Percentiles rank a stretch among this genome's conserved stretches.
phyloP scores from a whole-genome alignment of 805 yeast species.

The Candida pseudofarinosa region DNA sequence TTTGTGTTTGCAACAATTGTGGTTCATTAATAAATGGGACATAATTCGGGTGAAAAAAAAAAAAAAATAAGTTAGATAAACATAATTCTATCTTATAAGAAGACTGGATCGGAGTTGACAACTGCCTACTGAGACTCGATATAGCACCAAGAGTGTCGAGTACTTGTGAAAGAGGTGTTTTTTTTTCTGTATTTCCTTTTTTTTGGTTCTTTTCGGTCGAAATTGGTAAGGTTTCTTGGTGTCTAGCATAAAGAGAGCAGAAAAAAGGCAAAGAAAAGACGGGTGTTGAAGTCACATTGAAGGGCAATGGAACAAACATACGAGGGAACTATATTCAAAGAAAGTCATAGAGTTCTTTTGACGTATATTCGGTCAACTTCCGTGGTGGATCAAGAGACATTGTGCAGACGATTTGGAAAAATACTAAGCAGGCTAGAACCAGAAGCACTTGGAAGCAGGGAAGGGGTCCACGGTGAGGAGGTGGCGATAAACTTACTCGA shows the following conservation, averaged over 20 bases:
- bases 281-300: neutral
- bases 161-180: too few species aligned
- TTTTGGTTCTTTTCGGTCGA: too few species aligned
- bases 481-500: constrained; percentile 8
- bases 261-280: too few species aligned
- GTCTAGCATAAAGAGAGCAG: too few species aligned
- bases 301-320: neutral
- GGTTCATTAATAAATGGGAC: too few species aligned
- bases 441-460: neutral
- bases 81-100: too few species aligned
- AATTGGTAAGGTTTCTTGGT: too few species aligned
- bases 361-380: constrained; percentile 28
- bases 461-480: neutral
- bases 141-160: too few species aligned
- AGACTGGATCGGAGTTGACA: too few species aligned
- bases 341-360: constrained; percentile 18
- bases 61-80: neutral
- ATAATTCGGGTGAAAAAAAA: too few species aligned
- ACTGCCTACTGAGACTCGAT: too few species aligned
- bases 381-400: constrained; percentile 15
- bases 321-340: constrained; percentile 1
- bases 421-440: constrained; percentile 10
- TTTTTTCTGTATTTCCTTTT: too few species aligned
- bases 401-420: constrained; percentile 15
- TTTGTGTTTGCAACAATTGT: neutral